These are phyloP conservation scores for Calonectria hawksworthii DNA, from an alignment of 2,329 filamentous ascomycete genomes.

Conservation along the genomic window DNA sequence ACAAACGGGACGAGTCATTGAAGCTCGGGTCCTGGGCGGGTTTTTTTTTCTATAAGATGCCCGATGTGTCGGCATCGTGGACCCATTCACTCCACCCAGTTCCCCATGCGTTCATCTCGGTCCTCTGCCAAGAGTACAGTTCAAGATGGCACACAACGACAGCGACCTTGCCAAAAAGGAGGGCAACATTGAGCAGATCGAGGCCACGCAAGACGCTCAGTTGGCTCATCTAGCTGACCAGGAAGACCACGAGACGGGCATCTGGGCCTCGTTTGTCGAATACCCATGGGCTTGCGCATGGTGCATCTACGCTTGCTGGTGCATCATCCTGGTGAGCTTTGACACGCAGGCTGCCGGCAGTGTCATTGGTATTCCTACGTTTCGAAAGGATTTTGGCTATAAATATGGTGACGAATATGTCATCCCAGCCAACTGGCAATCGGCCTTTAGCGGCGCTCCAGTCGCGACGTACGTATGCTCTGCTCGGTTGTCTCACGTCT, in stretches of 20 bases:
- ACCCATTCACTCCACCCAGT: not conserved
- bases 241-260: conserved; percentile 31
- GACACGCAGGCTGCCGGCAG: conserved; percentile 9
- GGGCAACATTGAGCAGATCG: conserved; percentile 15
- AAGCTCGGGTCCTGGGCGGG: not conserved
- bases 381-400: conserved; percentile 15
- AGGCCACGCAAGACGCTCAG: conserved; percentile 22
- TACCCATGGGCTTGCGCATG: conserved; percentile 19
- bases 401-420: not conserved
- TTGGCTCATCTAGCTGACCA: conserved; percentile 27
- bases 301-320: conserved; percentile 16
- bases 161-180: not conserved
- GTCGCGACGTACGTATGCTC: not conserved
- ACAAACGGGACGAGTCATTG: not conserved
- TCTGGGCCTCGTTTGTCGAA: conserved; percentile 20
- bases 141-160: conserved; percentile 13
- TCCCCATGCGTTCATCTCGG: not conserved
- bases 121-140: not conserved
- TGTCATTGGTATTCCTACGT: conserved; percentile 21
- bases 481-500: not conserved
- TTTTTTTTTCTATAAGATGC: conserved; percentile 1
- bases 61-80: not conserved
- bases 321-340: conserved; percentile 14
- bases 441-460: conserved; percentile 18
- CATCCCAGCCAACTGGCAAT: conserved; percentile 15